Evolutionary conservation across 371 early-diverging fungal species (phyloP), one percentile per base, ranked within the genome.

Genomic region (Neoconidiobolus thromboides): DNA sequence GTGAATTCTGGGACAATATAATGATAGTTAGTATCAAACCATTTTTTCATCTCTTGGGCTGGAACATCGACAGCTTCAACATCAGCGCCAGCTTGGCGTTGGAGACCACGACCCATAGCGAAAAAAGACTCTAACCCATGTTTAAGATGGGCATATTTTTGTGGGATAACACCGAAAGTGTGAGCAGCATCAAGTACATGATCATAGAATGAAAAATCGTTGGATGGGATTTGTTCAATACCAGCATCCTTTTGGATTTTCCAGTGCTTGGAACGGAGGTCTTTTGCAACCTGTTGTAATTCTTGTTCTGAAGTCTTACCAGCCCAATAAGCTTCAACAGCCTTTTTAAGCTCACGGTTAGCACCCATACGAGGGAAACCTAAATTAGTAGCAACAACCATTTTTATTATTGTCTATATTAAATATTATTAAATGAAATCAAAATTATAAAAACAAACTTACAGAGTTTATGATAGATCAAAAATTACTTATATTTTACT

Each of bases 11-110:
- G 92, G 44, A 94, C 94, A 49, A 86, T 86, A 67, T 76, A 83
- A 66, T 80, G 83, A 49, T 65, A 96, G 86, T 96, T 96, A 69
- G 96, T 94, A 71, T 96, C 95, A 69, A 94, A 96, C 89, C 89
- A 89, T 73, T 87, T 88, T 77, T 87, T 86, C 87, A 95, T 94
- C 72, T 94, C 93, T 75, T 91, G 85, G 61, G 94, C 90, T 60
- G 89, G 88, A 48, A 95, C 86, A 65, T 93, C 93, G 49, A 94
- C 74, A 48, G 63, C 60, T 53, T 72, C 73, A 38, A 71, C 65
- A 36, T 69, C 71, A 60, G 72, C 81, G 41, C 78, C 79, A 60
- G 77, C 85, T 55, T 74, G 62, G 69, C 74, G 73, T 71, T 92
- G 91, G 58, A 86, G 79, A 67, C 96, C 96, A 75, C 96, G 91